These are phyloP conservation scores for Pseudozyma flocculosa DNA, from an alignment of 1,284 basidiomycete genomes.

Conservation along the genomic window DNA sequence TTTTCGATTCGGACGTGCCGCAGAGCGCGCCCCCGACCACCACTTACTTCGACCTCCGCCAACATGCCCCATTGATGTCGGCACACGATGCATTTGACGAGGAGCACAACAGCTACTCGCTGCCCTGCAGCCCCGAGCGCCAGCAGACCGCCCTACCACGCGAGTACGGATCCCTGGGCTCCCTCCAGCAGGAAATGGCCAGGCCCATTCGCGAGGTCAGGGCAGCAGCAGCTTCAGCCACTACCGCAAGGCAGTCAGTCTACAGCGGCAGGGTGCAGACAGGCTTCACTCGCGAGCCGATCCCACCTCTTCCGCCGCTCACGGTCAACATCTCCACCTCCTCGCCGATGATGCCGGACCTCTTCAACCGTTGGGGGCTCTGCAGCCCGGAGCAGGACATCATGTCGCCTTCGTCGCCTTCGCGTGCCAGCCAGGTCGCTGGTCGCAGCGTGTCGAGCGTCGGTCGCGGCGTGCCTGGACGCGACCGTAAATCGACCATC, in stretches of 20 bases:
- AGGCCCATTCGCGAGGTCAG: constrained; percentile 29
- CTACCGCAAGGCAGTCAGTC: background rate
- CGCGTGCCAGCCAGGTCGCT: constrained; percentile 2
- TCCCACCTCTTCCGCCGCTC: constrained; percentile 25
- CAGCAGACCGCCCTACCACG: constrained; percentile 4
- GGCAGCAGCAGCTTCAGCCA: constrained; percentile 1
- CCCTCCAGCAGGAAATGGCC: constrained; percentile 16
- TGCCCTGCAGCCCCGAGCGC: constrained; percentile 26
- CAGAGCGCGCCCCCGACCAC: constrained; percentile 41
- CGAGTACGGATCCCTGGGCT: constrained; percentile 10
- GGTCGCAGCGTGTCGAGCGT: constrained; percentile 31
- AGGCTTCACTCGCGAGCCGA: background rate
- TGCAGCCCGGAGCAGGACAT: background rate
- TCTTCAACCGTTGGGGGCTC: constrained; percentile 6
- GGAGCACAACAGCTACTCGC: constrained; percentile 4
- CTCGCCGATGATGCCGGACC: constrained; percentile 33
- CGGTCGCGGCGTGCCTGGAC: constrained; percentile 29
- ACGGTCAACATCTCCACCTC: constrained; percentile 20
- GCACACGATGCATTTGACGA: background rate
- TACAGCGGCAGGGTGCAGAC: background rate
- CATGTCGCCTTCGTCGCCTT: constrained; percentile 2
- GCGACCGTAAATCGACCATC: constrained; percentile 28
- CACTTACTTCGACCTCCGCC: constrained; percentile 28
- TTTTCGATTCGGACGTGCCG: constrained; percentile 18
- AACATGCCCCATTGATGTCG: background rate